Evolutionary conservation across 2,329 filamentous ascomycete genomes (phyloP).

Genomic region (Nemania bipapillata): DNA sequence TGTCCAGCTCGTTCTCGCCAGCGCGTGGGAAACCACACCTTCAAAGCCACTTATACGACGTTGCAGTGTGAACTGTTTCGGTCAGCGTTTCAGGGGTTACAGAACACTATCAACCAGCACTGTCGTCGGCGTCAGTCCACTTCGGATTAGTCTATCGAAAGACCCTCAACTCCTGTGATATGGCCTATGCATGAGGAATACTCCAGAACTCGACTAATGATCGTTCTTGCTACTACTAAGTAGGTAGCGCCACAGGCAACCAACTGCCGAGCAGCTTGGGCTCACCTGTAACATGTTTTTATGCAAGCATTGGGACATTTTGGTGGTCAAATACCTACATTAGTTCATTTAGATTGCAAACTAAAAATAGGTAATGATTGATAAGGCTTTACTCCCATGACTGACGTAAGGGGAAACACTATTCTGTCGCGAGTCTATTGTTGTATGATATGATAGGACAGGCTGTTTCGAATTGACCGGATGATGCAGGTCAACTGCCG

Average conservation of each 20-base stretch:
- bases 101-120: conserved; percentile 9
- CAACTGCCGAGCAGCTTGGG: neutral
- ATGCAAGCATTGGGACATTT: neutral
- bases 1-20: neutral
- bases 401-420: neutral
- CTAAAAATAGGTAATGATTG: neutral
- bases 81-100: conserved; percentile 32
- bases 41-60: neutral
- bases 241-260: neutral
- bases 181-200: neutral
- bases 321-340: neutral
- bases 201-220: neutral
- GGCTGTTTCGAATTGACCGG: neutral
- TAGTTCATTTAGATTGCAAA: neutral
- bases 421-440: neutral
- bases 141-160: neutral
- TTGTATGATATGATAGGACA: neutral
- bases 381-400: neutral
- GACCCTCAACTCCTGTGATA: neutral
- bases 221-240: neutral
- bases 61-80: conserved; percentile 18
- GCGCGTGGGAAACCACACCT: too few species aligned
- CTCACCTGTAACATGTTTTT: neutral
- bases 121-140: neutral
- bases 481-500: neutral